phyloP scores from a whole-genome alignment of 2,329 filamentous ascomycete species.

The Aspergillus oerlinghausenensis region DNA sequence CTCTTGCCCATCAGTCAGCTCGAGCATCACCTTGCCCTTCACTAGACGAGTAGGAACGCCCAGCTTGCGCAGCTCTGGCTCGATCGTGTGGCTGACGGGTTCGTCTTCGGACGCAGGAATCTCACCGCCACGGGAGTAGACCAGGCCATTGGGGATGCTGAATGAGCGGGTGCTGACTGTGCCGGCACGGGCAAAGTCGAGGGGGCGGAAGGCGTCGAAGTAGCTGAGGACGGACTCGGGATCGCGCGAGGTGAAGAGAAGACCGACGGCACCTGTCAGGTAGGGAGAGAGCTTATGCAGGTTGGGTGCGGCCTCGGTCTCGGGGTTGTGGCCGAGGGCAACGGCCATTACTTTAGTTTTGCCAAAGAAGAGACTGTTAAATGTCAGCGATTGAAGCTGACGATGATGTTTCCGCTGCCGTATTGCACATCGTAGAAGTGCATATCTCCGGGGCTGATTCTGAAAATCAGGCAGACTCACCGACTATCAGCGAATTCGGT shows the following conservation, averaged over 20 bases:
- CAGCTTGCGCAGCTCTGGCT: slow-evolving; percentile 83
- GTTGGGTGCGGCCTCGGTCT: slow-evolving; percentile 75
- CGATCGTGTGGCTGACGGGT: slow-evolving; percentile 78
- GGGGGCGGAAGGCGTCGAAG: slow-evolving; percentile 67
- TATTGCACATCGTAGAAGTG: not conserved
- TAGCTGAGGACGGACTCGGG: slow-evolving; percentile 64
- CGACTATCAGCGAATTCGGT: slow-evolving; percentile 78
- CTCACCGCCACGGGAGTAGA: slow-evolving; percentile 75
- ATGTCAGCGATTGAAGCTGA: slow-evolving; percentile 1
- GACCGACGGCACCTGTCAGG: slow-evolving; percentile 77
- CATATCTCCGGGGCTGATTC: not conserved
- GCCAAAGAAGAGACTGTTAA: slow-evolving; percentile 82
- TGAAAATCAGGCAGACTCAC: slow-evolving; percentile 45
- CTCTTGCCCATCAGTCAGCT: slow-evolving; percentile 44
- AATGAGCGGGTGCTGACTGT: slow-evolving; percentile 69
- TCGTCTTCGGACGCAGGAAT: slow-evolving; percentile 77
- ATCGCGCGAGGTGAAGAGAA: slow-evolving; percentile 81
- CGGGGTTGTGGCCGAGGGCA: slow-evolving; percentile 73
- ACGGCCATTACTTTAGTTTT: slow-evolving; percentile 99
- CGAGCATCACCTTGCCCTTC: slow-evolving; percentile 80
- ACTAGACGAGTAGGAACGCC: slow-evolving; percentile 85
- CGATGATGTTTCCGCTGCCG: not conserved
- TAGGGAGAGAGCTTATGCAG: slow-evolving; percentile 65
- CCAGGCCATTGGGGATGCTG: slow-evolving; percentile 73
- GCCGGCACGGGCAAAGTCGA: slow-evolving; percentile 90